Evolutionary conservation across 306 rosid genomes (phyloP), one percentile per base, ranked within the genome.

Genomic region (Amphicarpaea edgeworthii): DNA sequence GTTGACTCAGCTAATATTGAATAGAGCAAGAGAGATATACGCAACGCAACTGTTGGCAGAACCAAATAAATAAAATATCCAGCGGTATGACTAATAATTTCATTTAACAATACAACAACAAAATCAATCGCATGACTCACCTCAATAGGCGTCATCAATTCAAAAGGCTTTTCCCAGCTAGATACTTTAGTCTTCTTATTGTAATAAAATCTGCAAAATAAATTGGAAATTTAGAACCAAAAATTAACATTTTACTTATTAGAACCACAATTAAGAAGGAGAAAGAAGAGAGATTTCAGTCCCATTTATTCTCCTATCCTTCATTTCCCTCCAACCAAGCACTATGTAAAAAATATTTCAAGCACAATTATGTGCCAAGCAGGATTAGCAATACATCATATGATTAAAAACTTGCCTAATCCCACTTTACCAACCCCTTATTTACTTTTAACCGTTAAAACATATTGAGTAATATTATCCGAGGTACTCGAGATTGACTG

Each of bases 151-250:
- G 98, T 87, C 97, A 93, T 88, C 91, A 93, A 82, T 79, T 90
- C 97, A 4, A 87, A 77, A 75, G 96, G 98, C 90, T 91, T 93
- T 88, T 90, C 97, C 98, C 97, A 93, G 75, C 90, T 88, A 68
- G 98, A 93, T 86, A 88, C 46, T 79, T 82, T 85, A 59, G 94
- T 87, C 85, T 79, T 91, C 89, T 86, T 84, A 87, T 93, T 93
- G 86, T 88, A 91, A 79, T 89, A 93, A 81, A 84, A 93, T 81
- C 98, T 91, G 90, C 46, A 87, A n/a, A 64, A 78, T 21, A 37
- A 71, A 51, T 47, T n/a, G 54, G 51, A 58, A 67, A 42, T 20
- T 34, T 55, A 77, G 28, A 24, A 24, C 28, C 28, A 24, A 24
- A 24, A 24, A 59, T 43, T 68, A 32, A 8, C 14, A 46, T 38